Evolutionary conservation across 148 eudicot genomes (phyloP).

Genomic region (Vaccinium macrocarpon): DNA sequence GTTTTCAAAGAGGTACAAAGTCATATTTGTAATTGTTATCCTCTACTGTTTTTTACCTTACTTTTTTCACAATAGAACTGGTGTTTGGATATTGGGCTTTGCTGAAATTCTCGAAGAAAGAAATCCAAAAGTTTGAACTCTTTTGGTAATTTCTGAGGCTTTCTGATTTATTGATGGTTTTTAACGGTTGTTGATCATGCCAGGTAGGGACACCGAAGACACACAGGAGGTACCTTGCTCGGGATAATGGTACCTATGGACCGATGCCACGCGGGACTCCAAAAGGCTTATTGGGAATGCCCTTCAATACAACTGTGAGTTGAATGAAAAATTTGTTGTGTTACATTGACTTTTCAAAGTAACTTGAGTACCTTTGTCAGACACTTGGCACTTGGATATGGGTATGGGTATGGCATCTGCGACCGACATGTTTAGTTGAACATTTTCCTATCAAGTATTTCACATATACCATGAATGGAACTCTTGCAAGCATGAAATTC

Average conservation of each 20-base stretch:
- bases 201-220: constrained; percentile 97
- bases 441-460: not conserved
- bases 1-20: constrained; percentile 72
- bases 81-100: constrained; percentile 1
- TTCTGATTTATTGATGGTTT: not conserved
- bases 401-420: not conserved
- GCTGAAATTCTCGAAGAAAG: not conserved
- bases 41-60: not conserved
- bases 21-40: not conserved
- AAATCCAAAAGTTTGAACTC: not conserved
- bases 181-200: constrained; percentile 7
- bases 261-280: constrained; percentile 83
- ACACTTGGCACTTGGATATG: not conserved
- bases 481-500: not conserved
- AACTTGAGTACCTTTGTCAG: not conserved
- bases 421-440: not conserved
- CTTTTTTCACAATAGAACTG: not conserved
- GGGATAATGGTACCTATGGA: constrained; percentile 94
- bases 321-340: not conserved
- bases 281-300: constrained; percentile 93
- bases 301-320: constrained; percentile 96
- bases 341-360: not conserved
- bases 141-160: not conserved
- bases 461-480: not conserved
- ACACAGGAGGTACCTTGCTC: constrained; percentile 93